phyloP scores from a whole-genome alignment of 805 yeast genomes.

The Grigorovia humatica region DNA sequence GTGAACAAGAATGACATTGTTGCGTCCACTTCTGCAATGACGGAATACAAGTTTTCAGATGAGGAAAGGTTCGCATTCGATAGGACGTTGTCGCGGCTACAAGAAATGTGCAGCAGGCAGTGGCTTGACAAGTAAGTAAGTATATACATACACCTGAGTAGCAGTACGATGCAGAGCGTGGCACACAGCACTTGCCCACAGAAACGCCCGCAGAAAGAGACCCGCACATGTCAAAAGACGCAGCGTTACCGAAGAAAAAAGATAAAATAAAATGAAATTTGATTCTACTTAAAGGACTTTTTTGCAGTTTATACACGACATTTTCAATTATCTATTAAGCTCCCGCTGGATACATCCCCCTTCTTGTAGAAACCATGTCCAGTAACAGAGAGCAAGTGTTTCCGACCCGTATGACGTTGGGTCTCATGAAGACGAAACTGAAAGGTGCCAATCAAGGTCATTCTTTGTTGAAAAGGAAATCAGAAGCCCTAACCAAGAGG shows the following conservation, averaged over 20 bases:
- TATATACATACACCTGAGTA: background rate
- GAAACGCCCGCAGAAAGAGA: too few species aligned
- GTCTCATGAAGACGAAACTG: slow-evolving; percentile 87
- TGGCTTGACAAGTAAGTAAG: slow-evolving; percentile 44
- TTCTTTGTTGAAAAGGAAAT: slow-evolving; percentile 83
- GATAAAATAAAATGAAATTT: background rate
- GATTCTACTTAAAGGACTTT: background rate
- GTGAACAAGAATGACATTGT: background rate
- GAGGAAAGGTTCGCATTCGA: slow-evolving; percentile 97
- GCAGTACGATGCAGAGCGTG: too few species aligned
- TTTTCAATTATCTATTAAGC: background rate
- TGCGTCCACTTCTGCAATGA: slow-evolving; percentile 17
- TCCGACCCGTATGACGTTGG: slow-evolving; percentile 96
- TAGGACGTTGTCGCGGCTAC: slow-evolving; percentile 78
- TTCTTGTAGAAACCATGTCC: slow-evolving; percentile 9
- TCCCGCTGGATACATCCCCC: background rate
- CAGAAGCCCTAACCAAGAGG: slow-evolving; percentile 93
- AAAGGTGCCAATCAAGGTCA: slow-evolving; percentile 98
- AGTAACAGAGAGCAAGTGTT: slow-evolving; percentile 79
- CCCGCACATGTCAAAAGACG: background rate
- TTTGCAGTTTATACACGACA: background rate
- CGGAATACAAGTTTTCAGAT: slow-evolving; percentile 73
- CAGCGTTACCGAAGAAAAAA: too few species aligned
- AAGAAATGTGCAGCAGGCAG: slow-evolving; percentile 88
- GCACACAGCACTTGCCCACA: too few species aligned